phyloP scores from a whole-genome alignment of 441 rosid species.

The Erodium texanum region DNA sequence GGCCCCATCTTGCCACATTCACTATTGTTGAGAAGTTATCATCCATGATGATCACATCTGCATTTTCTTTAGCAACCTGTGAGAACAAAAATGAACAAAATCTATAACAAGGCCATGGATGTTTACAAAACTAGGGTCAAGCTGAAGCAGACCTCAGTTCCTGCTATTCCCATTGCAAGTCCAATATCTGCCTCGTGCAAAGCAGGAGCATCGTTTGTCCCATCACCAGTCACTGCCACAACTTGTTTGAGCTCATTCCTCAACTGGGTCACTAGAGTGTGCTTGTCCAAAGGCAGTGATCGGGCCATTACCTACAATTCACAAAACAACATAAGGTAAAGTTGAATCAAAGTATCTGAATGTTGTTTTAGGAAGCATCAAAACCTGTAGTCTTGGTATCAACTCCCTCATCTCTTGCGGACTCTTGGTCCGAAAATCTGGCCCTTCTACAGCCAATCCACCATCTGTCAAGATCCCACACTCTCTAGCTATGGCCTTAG shows the following conservation, averaged over 20 bases:
- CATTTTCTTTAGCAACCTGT: slow-evolving; percentile 50
- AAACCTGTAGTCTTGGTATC: slow-evolving; percentile 41
- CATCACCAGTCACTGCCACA: slow-evolving; percentile 58
- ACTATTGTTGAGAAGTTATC: slow-evolving; percentile 49
- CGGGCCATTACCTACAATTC: slow-evolving; percentile 40
- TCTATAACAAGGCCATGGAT: not conserved
- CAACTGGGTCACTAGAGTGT: slow-evolving; percentile 38
- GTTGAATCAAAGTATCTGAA: not conserved
- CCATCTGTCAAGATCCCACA: slow-evolving; percentile 41
- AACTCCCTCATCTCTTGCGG: slow-evolving; percentile 43
- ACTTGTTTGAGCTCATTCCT: slow-evolving; percentile 39
- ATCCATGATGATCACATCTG: slow-evolving; percentile 52
- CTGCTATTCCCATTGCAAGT: slow-evolving; percentile 60
- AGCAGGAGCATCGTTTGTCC: slow-evolving; percentile 69
- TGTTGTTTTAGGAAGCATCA: not conserved
- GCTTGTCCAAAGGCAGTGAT: slow-evolving; percentile 45
- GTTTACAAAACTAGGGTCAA: not conserved
- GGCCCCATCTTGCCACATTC: slow-evolving; percentile 43
- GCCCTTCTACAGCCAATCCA: slow-evolving; percentile 52
- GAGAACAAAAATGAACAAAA: not conserved
- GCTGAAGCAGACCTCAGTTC: slow-evolving; percentile 42
- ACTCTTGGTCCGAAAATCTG: slow-evolving; percentile 42
- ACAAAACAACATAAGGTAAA: not conserved
- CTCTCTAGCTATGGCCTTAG: slow-evolving; percentile 46
- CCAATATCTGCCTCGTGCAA: slow-evolving; percentile 62